Evolutionary conservation across 208 protist genomes (phyloP), one percentile per base, ranked within the genome.

Genomic region (Leishmania arabica): DNA sequence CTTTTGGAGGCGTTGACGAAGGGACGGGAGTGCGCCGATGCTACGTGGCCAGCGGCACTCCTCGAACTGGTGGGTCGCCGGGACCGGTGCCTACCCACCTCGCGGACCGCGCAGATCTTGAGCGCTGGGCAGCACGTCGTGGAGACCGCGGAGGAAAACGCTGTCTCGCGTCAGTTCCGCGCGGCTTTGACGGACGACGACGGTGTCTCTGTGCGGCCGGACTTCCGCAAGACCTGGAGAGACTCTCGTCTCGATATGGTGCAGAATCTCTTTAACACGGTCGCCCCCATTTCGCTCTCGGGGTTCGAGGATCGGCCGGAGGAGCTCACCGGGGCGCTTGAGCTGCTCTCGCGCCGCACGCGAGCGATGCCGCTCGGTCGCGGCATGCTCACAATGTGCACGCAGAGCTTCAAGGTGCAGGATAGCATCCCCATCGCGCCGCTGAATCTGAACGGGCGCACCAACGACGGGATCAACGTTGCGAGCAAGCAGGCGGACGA

Each of bases 311-410:
- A 93, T 51, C 89, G 86, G 6, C 81, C 87, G 7, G 92, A 95
- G 79, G 86, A 86, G 40, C 82, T 92, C 45, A 83, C 91, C 34
- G 77, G 73, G 27, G 80, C 91, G 31, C 86, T 97, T 19, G 84
- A 86, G 60, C 79, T 78, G 42, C 84, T 94, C 65, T 86, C 91
- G 1, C 78, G 80, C 37, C 81, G 90, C 17, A 90, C 88, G 1
- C 85, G 81, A 19, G 90, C 94, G 56, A 75, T 94, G 65, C 89
- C 94, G 13, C 82, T 93, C 5, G 94, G 91, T 27, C 89, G 94
- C 40, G 94, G 94, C 34, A 95, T 96, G 88, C 88, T 97, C 37
- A 97, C 94, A 19, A 87, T 97, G 84, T 90, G 88, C 79, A 96
- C 94, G 31, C 90, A 96, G 75, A 92, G 91, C 79, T 95, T 97